These are phyloP conservation scores for Schwanniomyces yamadae DNA, from an alignment of 805 yeast genomes.

Conservation along the genomic window DNA sequence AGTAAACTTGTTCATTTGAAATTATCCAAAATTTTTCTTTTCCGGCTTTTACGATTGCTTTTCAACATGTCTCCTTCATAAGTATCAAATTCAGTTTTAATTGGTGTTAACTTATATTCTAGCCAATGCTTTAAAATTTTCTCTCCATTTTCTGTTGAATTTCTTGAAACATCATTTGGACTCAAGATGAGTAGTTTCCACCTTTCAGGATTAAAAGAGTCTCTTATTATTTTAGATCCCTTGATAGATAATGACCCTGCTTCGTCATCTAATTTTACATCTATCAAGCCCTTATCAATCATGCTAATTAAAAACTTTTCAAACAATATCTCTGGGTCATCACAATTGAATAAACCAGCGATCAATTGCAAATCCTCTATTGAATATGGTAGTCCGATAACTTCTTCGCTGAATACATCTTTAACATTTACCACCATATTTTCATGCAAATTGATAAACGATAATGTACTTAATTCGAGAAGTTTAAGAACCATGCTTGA, in stretches of 20 bases:
- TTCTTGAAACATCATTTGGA: slow-evolving; percentile 21
- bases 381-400: slow-evolving; percentile 16
- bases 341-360: too few species aligned
- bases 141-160: slow-evolving; percentile 17
- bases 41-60: slow-evolving; percentile 7
- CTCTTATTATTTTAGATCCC: slow-evolving; percentile 23
- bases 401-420: slow-evolving; percentile 12
- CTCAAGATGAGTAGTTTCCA: slow-evolving; percentile 22
- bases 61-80: slow-evolving; percentile 1
- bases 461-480: slow-evolving; percentile 25
- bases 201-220: slow-evolving; percentile 26
- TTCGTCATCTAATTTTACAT: slow-evolving; percentile 29
- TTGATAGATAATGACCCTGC: slow-evolving; percentile 14
- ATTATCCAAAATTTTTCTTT: slow-evolving; percentile 11
- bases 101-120: slow-evolving; percentile 12
- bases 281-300: slow-evolving; percentile 22
- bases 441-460: slow-evolving; percentile 22
- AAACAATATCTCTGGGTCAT: slow-evolving; percentile 8
- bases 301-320: slow-evolving; percentile 24
- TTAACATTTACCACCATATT: slow-evolving; percentile 13
- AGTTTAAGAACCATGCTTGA: slow-evolving; percentile 19
- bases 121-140: slow-evolving; percentile 24
- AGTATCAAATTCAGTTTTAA: slow-evolving; percentile 9
- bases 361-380: slow-evolving; percentile 3
- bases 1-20: slow-evolving; percentile 1